Conservation (phyloP, 768 basidiomycete species). For the Leccinum arenicola region DNA sequence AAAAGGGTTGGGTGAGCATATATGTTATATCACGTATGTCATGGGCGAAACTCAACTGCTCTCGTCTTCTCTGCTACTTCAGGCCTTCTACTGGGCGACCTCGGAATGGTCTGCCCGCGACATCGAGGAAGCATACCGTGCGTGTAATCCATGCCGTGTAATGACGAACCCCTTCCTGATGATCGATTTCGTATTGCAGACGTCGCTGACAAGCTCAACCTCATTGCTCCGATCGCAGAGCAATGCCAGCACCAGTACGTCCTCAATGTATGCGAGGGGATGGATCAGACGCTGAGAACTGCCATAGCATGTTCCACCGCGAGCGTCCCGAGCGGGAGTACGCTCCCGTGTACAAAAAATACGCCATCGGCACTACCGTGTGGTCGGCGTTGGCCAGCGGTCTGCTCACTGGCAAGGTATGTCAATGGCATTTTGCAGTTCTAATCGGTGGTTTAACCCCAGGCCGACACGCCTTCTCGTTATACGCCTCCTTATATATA, state of each 20-base stretch:
- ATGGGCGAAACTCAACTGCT: neutral
- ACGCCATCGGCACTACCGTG: conserved; percentile 47
- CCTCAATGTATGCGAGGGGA: neutral
- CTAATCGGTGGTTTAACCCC: neutral
- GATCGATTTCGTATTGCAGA: conserved; percentile 24
- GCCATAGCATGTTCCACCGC: conserved; percentile 47
- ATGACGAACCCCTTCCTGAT: neutral
- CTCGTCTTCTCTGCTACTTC: neutral
- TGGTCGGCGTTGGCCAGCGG: conserved; percentile 58
- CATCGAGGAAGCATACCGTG: conserved; percentile 44
- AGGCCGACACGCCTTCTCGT: neutral
- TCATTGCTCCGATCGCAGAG: conserved; percentile 50
- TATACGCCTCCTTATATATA: neutral
- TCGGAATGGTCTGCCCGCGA: conserved; percentile 56
- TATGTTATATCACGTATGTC: neutral
- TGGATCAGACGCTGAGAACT: neutral
- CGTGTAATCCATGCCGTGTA: neutral
- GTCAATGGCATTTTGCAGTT: neutral
- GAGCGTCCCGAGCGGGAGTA: conserved; percentile 56
- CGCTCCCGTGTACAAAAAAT: conserved; percentile 43
- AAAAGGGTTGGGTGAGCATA: conserved; percentile 41
- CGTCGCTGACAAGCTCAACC: conserved; percentile 48
- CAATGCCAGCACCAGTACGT: conserved; percentile 48
- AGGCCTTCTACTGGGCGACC: conserved; percentile 48
- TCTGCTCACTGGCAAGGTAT: conserved; percentile 51